Base-by-base conservation (phyloP, 768 basidiomycete species). In the Strobilomyces dryophilus region DNA sequence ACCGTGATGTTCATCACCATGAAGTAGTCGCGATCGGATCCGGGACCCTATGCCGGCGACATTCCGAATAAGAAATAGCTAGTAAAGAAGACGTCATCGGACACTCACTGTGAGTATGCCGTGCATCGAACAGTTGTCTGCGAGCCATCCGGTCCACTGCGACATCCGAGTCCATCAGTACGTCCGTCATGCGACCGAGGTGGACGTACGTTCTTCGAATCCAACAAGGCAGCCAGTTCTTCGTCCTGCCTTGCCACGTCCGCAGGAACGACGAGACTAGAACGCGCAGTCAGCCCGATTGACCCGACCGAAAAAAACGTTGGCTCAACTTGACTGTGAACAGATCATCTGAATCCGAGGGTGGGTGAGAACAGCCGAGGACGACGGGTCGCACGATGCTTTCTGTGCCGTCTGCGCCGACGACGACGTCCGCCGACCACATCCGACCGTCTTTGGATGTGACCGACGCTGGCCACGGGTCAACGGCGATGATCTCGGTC, bases 381-480 rank as follows among this genome's bases (percentile, higher is more conserved):
- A 74, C 60, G 5, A 79, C 61, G 7, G 70, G 57, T 9, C 65
- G 64, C 9, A 75, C 69, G 32, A 76, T 37, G 20, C 81, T 83
- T 31, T 69, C 61, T n/a, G 72, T 72, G 9, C 84, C 84, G 63
- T 85, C 84, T 4, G 84, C 84, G 11, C 80, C 83, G 5, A 85
- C 71, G 37, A 85, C 65, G 24, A 84, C 62, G 58, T 85, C 83
- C 0, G 76, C 78, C 14, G 59, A 52, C 10, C 81, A 47, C 5
- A 59, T 66, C 46, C 75, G 72, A 11, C 80, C 82, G 37, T 65
- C 71, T 18, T 71, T 67, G 2, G 75, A 71, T 8, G 69, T 66
- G 4, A 67, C 57, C 0, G 37, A 43, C 6, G 65, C 65, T 8
- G 66, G 43, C 54, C 75, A 72, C 5, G 61, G 63, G 42, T 74